These are phyloP conservation scores for Trichoderma sp. DNA, from an alignment of 2,329 filamentous ascomycete genomes.

Conservation along the genomic window DNA sequence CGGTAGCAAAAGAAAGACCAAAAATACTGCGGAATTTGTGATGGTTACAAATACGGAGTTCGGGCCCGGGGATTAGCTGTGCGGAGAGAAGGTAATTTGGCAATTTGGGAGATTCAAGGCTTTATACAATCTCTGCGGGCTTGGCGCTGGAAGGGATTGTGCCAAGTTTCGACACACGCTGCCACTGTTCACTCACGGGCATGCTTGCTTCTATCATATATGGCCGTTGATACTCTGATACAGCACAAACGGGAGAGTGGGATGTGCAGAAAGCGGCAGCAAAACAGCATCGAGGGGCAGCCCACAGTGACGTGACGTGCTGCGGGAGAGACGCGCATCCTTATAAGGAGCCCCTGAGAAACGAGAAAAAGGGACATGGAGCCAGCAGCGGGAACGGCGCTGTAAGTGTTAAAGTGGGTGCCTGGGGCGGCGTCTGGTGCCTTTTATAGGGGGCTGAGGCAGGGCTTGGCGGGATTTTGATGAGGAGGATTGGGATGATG, in stretches of 20 bases:
- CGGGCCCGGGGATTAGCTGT: slow-evolving; percentile 8
- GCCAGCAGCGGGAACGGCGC: background rate
- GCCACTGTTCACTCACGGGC: no score
- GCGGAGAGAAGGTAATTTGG: slow-evolving; percentile 3
- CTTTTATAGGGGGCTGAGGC: background rate
- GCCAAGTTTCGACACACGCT: background rate
- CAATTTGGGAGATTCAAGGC: background rate
- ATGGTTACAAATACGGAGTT: slow-evolving; percentile 4
- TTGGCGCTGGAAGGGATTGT: background rate
- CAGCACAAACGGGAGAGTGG: background rate
- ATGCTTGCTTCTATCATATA: background rate
- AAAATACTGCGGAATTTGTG: background rate
- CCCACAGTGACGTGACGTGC: slow-evolving; percentile 3
- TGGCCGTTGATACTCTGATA: background rate
- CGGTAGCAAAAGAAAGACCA: no score
- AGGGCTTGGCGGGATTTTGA: background rate
- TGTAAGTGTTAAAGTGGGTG: background rate
- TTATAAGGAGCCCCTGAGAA: slow-evolving; percentile 18
- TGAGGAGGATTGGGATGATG: background rate
- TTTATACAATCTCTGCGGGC: background rate
- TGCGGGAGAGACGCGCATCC: background rate
- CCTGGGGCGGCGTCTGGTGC: background rate
- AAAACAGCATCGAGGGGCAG: background rate
- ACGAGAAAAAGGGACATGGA: background rate
- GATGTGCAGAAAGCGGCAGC: background rate